Base-by-base conservation (phyloP, 2,329 filamentous ascomycete species). In the Trichoderma gracile region DNA sequence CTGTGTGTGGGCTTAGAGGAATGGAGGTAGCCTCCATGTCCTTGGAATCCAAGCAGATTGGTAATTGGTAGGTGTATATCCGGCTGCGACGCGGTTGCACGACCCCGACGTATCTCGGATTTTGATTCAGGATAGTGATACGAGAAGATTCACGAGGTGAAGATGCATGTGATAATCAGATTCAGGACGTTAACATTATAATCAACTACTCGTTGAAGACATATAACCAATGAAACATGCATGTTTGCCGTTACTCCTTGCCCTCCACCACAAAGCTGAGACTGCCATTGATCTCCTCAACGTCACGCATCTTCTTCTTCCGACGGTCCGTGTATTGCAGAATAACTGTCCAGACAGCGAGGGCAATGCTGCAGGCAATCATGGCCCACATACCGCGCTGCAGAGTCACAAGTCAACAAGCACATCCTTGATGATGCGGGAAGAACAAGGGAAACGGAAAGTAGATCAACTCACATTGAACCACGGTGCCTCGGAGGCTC, bases 351-450 rank as follows among this genome's bases (percentile, higher is more conserved):
- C 88, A 90, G 1, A 86, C 68, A 0, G 78, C 80, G 71, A 90
- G 75, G 2, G 82, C 83, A 60, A 89, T 84, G 23, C 81, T 86
- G 8, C 81, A 80, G 1, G 80, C 87, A 71, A 91, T 88, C 88
- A 90, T 90, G 3, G 88, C 87, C 82, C 85, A 90, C 87, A 90
- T 89, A n/a, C 88, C 88, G 65, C 81, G 80, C 80, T 87, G 66
- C 15, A 23, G 3, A 30, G 25, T 21, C 21, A 38, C 33, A 38
- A 38, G 33, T 38, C 33, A 38, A 38, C 33, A 14, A 38, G 14
- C 12, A 38, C 33, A 38, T 38, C 12, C 33, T 5, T 14, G 33
- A 5, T 14, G 12, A 14, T 38, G 12, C 3, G 19, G 19, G 21
- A 30, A 10, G 5, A 30, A 53, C 17, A 3, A 23, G 19, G 10